A percentile compares a stretch with the other conserved stretches of the same genome.
Conservation (phyloP, 2,329 filamentous ascomycete genomes). For the Tetracladium maxilliforme region DNA sequence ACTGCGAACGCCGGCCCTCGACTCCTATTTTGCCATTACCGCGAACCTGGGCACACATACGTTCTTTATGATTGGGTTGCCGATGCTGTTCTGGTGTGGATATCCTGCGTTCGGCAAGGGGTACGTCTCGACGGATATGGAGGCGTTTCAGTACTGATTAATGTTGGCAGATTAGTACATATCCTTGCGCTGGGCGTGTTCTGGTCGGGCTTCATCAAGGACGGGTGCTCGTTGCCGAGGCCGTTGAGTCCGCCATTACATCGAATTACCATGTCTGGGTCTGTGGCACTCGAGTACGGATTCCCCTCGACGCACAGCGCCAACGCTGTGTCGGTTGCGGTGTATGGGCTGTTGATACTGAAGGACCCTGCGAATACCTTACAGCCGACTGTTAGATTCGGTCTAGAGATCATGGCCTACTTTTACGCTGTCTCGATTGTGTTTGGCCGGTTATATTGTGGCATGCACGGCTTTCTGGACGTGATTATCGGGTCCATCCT, state of each 20-base stretch:
- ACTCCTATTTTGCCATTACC: conserved; percentile 93
- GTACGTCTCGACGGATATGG: conserved; percentile 33
- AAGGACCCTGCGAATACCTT: conserved; percentile 49
- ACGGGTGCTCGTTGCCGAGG: conserved; percentile 81
- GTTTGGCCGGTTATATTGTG: conserved; percentile 84
- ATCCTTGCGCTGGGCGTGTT: conserved; percentile 69
- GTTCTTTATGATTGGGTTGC: conserved; percentile 93
- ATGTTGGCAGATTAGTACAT: conserved; percentile 43
- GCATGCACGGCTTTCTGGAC: conserved; percentile 96
- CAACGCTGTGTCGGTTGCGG: conserved; percentile 86
- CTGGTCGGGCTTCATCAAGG: conserved; percentile 86
- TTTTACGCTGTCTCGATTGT: conserved; percentile 84
- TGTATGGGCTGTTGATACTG: conserved; percentile 66
- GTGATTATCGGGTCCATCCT: conserved; percentile 68
- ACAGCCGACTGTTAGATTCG: conserved; percentile 38
- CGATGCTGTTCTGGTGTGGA: conserved; percentile 94
- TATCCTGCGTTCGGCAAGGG: conserved; percentile 74
- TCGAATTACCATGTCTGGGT: conserved; percentile 94
- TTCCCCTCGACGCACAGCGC: conserved; percentile 96
- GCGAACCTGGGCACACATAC: conserved; percentile 96
- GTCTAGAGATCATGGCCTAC: conserved; percentile 57
- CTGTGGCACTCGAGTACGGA: conserved; percentile 87
- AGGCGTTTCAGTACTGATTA: conserved; percentile 5
- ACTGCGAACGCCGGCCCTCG: conserved; percentile 69
- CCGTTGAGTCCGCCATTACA: conserved; percentile 85